phyloP scores from a whole-genome alignment of 2,329 filamentous ascomycete species.

The Ustilaginoidea virens region DNA sequence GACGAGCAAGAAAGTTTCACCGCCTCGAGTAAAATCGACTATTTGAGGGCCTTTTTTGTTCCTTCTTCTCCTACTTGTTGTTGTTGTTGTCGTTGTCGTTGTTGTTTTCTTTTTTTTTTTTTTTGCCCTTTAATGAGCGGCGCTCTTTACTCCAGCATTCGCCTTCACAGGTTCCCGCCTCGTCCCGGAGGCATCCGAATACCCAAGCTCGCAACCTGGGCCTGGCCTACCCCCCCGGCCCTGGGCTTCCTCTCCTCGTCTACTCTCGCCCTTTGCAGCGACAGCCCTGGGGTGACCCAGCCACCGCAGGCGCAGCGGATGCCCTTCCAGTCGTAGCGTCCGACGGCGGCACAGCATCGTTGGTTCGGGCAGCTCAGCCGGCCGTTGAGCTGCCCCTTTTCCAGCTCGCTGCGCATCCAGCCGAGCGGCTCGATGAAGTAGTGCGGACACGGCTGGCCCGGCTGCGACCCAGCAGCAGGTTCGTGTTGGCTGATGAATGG shows the following conservation, averaged over 20 bases:
- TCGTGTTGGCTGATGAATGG: constrained; percentile 53
- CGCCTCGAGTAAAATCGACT: too few relatives aligned
- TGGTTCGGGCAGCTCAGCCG: constrained; percentile 66
- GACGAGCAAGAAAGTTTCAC: too few relatives aligned
- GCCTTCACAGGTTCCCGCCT: constrained; percentile 19
- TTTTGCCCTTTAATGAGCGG: neutral
- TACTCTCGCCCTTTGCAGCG: constrained; percentile 64
- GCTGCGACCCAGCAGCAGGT: constrained; percentile 1
- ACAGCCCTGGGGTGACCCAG: constrained; percentile 87
- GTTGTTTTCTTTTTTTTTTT: neutral
- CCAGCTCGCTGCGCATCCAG: constrained; percentile 83
- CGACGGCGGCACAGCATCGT: constrained; percentile 69
- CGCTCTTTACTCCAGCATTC: neutral
- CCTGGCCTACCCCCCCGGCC: too few relatives aligned
- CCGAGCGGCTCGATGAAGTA: constrained; percentile 83
- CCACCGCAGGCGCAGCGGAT: constrained; percentile 81
- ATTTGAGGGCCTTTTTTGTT: too few relatives aligned
- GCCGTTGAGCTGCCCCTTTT: constrained; percentile 68
- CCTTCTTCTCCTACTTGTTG: too few relatives aligned
- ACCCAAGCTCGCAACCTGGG: constrained; percentile 23
- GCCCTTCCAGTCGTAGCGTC: constrained; percentile 92
- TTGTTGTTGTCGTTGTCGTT: too few relatives aligned
- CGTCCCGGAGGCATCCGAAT: constrained; percentile 41
- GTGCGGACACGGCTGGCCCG: constrained; percentile 48
- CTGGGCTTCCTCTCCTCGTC: constrained; percentile 43